Base-by-base conservation (phyloP, 2,329 filamentous ascomycete species). In the Madurella fahalii region DNA sequence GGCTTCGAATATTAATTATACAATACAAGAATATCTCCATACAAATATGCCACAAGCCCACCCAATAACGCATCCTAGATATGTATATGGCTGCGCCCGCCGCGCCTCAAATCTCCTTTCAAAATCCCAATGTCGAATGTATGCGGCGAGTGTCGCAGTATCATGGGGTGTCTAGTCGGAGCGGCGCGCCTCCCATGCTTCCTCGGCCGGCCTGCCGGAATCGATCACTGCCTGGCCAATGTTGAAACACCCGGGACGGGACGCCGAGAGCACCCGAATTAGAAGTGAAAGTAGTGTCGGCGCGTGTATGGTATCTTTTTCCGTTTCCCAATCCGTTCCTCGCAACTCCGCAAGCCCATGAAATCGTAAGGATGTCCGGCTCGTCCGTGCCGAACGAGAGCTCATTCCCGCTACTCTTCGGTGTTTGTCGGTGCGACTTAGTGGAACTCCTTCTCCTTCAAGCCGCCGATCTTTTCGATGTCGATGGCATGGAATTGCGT, bases 401-500 rank as follows among this genome's bases (percentile, higher is more conserved):
- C 17, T 32, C 30, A 31, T 40, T 51, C 43, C 16, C 37, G 42
- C 40, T 50, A 25, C 25, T 43, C 11, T 25, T 47, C 46, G 2
- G 37, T 44, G 25, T 40, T 9, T 13, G 25, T 34, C 13, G 20
- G n/a, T 31, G 45, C 41, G 42, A 30, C 46, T 58, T 61, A 63
- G 40, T 47, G 52, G 60, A 58, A 64, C 47, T 87, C 82, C 79
- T 95, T 96, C 79, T 97, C 94, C 74, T 92, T 95, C 63, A 97
- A 77, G 13, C 94, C 94, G 49, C 94, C 94, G 68, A 97, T 95
- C 61, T 90, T 84, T 65, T 97, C 89, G 70, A 99, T 88, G 70
- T 99, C 93, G 65, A 99, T 84, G 3, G 91, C 94, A 71, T 96
- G 89, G 75, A 96, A 97, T 62, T 90, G 83, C 57, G 83, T 82